These are phyloP conservation scores for Penicillium antarcticum DNA, from an alignment of 495 filamentous ascomycete species.

Conservation along the genomic window DNA sequence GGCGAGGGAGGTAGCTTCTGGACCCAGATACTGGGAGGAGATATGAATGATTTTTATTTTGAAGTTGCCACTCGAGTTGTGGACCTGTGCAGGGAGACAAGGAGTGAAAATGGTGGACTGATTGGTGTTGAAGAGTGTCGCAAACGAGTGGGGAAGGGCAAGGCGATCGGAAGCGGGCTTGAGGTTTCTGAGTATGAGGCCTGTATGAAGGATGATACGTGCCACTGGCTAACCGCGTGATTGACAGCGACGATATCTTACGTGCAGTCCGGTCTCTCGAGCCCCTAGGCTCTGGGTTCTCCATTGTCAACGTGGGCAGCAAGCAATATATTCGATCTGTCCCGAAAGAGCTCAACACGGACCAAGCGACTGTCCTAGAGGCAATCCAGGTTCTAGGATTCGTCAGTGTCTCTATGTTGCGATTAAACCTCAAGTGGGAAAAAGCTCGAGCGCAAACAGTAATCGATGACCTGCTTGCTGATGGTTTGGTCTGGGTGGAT, in stretches of 20 bases:
- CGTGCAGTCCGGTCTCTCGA: slow-evolving; percentile 84
- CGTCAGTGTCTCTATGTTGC: slow-evolving; percentile 87
- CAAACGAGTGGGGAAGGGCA: slow-evolving; percentile 66
- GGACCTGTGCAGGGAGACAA: slow-evolving; percentile 83
- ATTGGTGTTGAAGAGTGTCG: slow-evolving; percentile 80
- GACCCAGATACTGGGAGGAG: slow-evolving; percentile 86
- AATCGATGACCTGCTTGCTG: slow-evolving; percentile 84
- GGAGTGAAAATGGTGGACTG: slow-evolving; percentile 88
- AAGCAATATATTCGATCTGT: slow-evolving; percentile 88
- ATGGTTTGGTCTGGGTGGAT: slow-evolving; percentile 94
- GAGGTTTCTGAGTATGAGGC: slow-evolving; percentile 65
- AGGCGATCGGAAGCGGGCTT: slow-evolving; percentile 63
- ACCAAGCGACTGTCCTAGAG: slow-evolving; percentile 90
- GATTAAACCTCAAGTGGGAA: slow-evolving; percentile 86
- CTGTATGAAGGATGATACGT: not conserved
- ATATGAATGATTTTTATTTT: slow-evolving; percentile 98
- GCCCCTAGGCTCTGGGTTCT: slow-evolving; percentile 85
- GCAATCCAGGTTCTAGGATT: slow-evolving; percentile 82
- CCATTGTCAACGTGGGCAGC: slow-evolving; percentile 73
- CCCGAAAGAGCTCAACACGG: slow-evolving; percentile 93
- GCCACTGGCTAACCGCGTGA: slow-evolving; percentile 1
- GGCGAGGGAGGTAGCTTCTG: slow-evolving; percentile 67
- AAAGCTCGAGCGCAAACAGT: slow-evolving; percentile 81
- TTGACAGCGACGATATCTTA: slow-evolving; percentile 76
- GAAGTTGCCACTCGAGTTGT: slow-evolving; percentile 92